Conservation (phyloP, 2,329 filamentous ascomycete genomes). For the Exophiala alcalophila region DNA sequence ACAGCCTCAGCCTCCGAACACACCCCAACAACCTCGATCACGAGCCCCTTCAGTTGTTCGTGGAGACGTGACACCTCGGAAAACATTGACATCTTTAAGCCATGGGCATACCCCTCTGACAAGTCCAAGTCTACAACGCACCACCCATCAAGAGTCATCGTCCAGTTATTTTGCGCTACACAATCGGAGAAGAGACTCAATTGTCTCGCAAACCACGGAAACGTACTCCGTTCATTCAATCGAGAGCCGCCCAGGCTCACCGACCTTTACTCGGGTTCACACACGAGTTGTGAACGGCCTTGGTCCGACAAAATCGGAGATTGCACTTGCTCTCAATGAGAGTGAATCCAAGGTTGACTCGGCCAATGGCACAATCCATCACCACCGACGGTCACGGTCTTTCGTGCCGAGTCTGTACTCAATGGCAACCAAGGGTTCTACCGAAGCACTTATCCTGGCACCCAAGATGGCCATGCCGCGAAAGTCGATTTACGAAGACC, state of each 20-base stretch:
- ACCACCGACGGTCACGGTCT: conserved; percentile 39
- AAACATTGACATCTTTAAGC: conserved; percentile 15
- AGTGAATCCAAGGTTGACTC: conserved; percentile 32
- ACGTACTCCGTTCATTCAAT: conserved; percentile 40
- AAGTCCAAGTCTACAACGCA: conserved; percentile 23
- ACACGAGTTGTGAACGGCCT: conserved; percentile 44
- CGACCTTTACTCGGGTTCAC: conserved; percentile 40
- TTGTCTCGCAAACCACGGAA: conserved; percentile 41
- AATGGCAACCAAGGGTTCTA: conserved; percentile 43
- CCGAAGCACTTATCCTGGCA: conserved; percentile 43
- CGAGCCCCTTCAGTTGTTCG: conserved; percentile 15
- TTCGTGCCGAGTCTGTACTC: conserved; percentile 47
- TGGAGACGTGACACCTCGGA: conserved; percentile 18
- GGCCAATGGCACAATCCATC: conserved; percentile 26
- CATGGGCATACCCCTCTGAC: conserved; percentile 22
- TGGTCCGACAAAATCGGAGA: conserved; percentile 43
- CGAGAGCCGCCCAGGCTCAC: conserved; percentile 39
- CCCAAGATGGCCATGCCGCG: conserved; percentile 38
- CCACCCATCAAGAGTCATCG: conserved; percentile 15
- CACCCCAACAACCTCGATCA: conserved; percentile 9
- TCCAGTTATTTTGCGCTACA: conserved; percentile 37
- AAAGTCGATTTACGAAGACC: conserved; percentile 47
- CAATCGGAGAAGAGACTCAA: conserved; percentile 41
- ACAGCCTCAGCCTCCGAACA: conserved; percentile 8
- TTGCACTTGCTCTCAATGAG: conserved; percentile 37